Evolutionary conservation across 2,329 filamentous ascomycete species (phyloP), one percentile per base, ranked within the genome.

Genomic region (Thelonectria olida): DNA sequence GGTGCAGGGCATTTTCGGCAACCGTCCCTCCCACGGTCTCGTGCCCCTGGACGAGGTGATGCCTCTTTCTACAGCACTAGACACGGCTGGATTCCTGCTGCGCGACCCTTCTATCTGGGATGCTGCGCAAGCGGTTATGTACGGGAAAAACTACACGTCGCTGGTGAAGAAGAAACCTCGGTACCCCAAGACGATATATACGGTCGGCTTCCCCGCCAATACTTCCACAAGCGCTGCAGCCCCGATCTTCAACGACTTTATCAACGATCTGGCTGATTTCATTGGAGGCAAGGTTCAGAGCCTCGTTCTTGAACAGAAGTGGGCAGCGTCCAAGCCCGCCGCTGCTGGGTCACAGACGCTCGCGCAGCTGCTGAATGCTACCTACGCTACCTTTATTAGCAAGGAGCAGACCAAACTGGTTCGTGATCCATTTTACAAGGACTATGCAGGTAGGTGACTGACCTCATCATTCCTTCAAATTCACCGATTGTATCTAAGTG

Each of bases 81-180:
- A 85, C 51, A 84, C 81, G 0, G 72, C 79, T 0, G 82, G 81
- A 0, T 77, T 83, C 51, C 67, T 83, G 17, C 68, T 74, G 5
- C 73, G 81, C 13, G 76, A 79, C 50, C 71, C 75, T 1, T 50
- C 58, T 1, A 47, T 78, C 3, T 78, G 76, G 77, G 75, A 77
- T 49, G 58, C 41, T 5, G 75, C 73, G 6, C 72, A 73, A 25
- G 56, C 68, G 12, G 76, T 67, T 4, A 56, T 78, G 59, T 56
- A 55, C 19, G 25, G 23, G 15, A 25, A 13, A 20, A 56, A 50
- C 34, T 78, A 78, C 61, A 54, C 41, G 5, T 58, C 47, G 9
- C n/a, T 44, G 17, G 39, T 20, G 6, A 22, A 38, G 5, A 54
- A 34, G 9, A 45, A 36, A 5, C 54, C 44, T 7, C 27, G 8